A percentile compares a stretch with the other conserved stretches of the same genome.
phyloP scores from a whole-genome alignment of 1,284 basidiomycete genomes.

The Leccinum laetum region DNA sequence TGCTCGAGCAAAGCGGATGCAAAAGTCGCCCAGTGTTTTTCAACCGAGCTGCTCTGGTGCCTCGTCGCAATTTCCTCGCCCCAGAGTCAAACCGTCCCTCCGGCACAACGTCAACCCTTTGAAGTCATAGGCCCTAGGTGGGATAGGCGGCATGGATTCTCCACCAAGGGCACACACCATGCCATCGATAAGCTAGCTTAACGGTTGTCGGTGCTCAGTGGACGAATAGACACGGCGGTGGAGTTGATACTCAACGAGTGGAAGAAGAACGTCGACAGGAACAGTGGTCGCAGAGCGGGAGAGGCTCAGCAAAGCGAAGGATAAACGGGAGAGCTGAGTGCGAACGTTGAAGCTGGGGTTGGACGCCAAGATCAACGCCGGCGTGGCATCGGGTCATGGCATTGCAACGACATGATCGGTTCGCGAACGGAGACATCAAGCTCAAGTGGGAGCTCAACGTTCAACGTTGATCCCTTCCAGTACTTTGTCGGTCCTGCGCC shows the following conservation, averaged over 20 bases:
- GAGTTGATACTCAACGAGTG: conserved; percentile 66
- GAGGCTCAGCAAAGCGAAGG: conserved; percentile 69
- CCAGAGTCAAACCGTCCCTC: conserved; percentile 32
- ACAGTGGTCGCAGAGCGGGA: conserved; percentile 85
- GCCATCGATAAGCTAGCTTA: conserved; percentile 61
- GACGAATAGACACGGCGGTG: conserved; percentile 79
- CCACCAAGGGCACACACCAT: conserved; percentile 23
- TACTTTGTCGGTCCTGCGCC: too few species aligned
- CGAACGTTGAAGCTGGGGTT: conserved; percentile 45
- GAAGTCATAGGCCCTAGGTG: conserved; percentile 58
- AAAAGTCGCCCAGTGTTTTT: conserved; percentile 20
- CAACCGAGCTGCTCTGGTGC: conserved; percentile 31
- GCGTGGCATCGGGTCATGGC: conserved; percentile 36
- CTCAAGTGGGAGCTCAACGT: conserved; percentile 16
- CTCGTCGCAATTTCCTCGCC: conserved; percentile 36
- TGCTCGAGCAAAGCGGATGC: conserved; percentile 58
- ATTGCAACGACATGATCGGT: conserved; percentile 35
- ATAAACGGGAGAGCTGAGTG: conserved; percentile 76
- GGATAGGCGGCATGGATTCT: conserved; percentile 70
- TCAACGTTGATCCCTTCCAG: too few species aligned
- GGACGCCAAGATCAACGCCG: conserved; percentile 45
- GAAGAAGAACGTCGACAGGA: conserved; percentile 78
- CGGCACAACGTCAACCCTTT: conserved; percentile 52
- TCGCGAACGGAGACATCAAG: conserved; percentile 37
- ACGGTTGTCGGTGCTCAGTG: conserved; percentile 71